A percentile compares a stretch with the other conserved stretches of the same genome.
These are phyloP conservation scores for Penicillium ochrochloron DNA, from an alignment of 495 filamentous ascomycete genomes.

Conservation along the genomic window DNA sequence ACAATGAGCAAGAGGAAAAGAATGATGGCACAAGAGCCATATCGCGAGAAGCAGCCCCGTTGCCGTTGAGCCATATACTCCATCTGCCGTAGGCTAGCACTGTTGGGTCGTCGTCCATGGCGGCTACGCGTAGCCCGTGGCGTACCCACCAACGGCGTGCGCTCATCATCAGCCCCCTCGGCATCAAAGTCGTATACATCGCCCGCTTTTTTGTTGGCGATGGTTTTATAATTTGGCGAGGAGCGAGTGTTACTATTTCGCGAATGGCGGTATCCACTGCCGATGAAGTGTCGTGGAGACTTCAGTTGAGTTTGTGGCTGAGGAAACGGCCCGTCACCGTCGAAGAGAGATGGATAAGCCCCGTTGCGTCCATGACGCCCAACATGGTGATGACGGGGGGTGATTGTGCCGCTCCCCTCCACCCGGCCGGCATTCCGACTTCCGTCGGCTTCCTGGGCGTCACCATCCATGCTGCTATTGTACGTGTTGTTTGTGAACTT, in stretches of 20 bases:
- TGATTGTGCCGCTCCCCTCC: slow-evolving; percentile 67
- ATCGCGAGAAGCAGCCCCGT: slow-evolving; percentile 68
- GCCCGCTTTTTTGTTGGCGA: slow-evolving; percentile 56
- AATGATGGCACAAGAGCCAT: slow-evolving; percentile 79
- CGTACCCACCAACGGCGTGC: slow-evolving; percentile 79
- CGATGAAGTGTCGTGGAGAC: slow-evolving; percentile 63
- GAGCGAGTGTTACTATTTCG: slow-evolving; percentile 41
- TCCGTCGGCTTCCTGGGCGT: slow-evolving; percentile 65
- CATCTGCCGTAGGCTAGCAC: slow-evolving; percentile 68
- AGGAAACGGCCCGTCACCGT: slow-evolving; percentile 73
- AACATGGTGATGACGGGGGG: slow-evolving; percentile 74
- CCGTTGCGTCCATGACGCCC: slow-evolving; percentile 71
- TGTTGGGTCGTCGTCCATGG: slow-evolving; percentile 59
- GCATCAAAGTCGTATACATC: slow-evolving; percentile 69
- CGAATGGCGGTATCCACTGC: slow-evolving; percentile 41
- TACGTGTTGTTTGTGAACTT: slow-evolving; percentile 92
- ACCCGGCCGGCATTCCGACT: slow-evolving; percentile 59
- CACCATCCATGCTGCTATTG: slow-evolving; percentile 62
- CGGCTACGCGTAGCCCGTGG: slow-evolving; percentile 65
- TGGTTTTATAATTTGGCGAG: slow-evolving; percentile 44
- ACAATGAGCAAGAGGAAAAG: slow-evolving; percentile 75
- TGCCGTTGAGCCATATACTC: slow-evolving; percentile 73
- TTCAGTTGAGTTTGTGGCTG: slow-evolving; percentile 54
- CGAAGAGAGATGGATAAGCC: slow-evolving; percentile 73
- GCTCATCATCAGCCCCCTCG: slow-evolving; percentile 88